Percentiles rank a stretch among this genome's conserved stretches.
phyloP scores from a whole-genome alignment of 2,329 filamentous ascomycete species.

The Colletotrichum lentis region DNA sequence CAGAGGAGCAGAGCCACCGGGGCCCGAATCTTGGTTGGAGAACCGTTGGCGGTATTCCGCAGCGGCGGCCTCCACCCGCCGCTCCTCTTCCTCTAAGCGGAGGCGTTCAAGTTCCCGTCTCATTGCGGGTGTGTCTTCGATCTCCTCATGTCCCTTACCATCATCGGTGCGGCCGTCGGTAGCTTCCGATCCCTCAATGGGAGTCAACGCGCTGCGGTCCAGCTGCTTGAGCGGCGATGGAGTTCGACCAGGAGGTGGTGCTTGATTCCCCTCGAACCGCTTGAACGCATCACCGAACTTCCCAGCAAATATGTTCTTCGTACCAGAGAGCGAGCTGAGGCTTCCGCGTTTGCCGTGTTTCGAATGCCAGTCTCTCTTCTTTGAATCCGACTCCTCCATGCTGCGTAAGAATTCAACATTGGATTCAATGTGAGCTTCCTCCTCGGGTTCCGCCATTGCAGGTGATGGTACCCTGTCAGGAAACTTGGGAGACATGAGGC shows the following conservation, averaged over 20 bases:
- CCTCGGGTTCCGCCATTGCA: constrained; percentile 53
- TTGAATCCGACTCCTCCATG: constrained; percentile 71
- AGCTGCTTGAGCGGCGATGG: constrained; percentile 60
- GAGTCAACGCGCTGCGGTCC: constrained; percentile 65
- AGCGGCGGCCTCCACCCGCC: constrained; percentile 85
- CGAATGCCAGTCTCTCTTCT: constrained; percentile 61
- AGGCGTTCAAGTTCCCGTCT: constrained; percentile 87
- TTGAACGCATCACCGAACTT: constrained; percentile 95
- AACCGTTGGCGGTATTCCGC: constrained; percentile 85
- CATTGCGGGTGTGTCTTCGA: constrained; percentile 82
- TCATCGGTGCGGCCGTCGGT: constrained; percentile 75
- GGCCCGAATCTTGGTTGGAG: constrained; percentile 59
- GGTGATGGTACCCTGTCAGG: constrained; percentile 53
- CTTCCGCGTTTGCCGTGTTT: constrained; percentile 77
- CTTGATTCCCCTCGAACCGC: constrained; percentile 75
- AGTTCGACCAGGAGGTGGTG: constrained; percentile 49
- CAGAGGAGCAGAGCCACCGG: constrained; percentile 51
- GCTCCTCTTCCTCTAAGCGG: constrained; percentile 85
- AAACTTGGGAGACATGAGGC: constrained; percentile 47
- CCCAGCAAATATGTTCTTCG: constrained; percentile 84
- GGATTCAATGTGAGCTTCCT: constrained; percentile 75
- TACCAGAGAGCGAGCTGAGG: constrained; percentile 74
- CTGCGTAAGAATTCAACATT: constrained; percentile 85
- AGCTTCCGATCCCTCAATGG: constrained; percentile 79
- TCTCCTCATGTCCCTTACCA: constrained; percentile 66